phyloP scores from a whole-genome alignment of 768 basidiomycete genomes.

The Termitomyces sp. region DNA sequence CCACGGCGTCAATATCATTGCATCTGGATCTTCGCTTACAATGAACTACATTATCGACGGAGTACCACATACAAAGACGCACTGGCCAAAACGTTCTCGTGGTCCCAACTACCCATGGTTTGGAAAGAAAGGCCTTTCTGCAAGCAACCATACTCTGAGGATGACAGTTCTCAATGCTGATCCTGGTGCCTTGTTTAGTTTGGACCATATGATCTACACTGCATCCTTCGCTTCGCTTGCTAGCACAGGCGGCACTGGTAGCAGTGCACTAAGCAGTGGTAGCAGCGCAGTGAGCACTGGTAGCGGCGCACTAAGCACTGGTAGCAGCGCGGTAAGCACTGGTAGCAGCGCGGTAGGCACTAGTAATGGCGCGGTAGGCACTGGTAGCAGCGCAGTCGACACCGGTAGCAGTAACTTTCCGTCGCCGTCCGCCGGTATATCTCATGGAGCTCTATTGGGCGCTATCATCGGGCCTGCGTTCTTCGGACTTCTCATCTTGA shows the following conservation, averaged over 20 bases:
- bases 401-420: too few relatives aligned
- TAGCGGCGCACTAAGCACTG: not conserved
- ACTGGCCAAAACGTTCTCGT: not conserved
- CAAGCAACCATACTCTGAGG: not conserved
- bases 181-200: not conserved
- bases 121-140: not conserved
- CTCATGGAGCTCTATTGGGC: not conserved
- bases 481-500: not conserved
- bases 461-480: not conserved
- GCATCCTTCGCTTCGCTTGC: not conserved
- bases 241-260: not conserved
- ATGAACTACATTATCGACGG: not conserved
- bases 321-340: too few relatives aligned
- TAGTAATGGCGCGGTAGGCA: too few relatives aligned
- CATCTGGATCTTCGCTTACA: not conserved
- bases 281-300: too few relatives aligned
- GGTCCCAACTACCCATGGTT: not conserved
- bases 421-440: not conserved
- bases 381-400: not conserved
- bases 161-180: not conserved
- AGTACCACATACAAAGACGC: not conserved
- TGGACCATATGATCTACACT: conserved; percentile 1
- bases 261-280: too few relatives aligned
- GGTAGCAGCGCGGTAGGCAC: not conserved
- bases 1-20: not conserved